Conservation (phyloP, 2,329 filamentous ascomycete genomes). For the Aspergillus quadricinctus region DNA sequence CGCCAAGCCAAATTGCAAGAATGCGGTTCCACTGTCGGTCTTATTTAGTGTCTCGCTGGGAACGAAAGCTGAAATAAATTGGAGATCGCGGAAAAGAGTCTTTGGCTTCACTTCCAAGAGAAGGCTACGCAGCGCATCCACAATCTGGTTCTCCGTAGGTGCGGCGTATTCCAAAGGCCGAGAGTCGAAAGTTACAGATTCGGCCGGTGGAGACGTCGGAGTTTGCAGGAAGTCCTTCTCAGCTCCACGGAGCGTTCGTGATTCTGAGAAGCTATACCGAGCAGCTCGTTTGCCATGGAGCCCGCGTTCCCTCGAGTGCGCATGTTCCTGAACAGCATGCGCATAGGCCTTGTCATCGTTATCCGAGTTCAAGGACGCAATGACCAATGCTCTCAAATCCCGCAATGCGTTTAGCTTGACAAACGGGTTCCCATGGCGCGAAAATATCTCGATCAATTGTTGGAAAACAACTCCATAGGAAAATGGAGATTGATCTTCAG, state of each 20-base stretch:
- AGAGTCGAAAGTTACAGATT: constrained; percentile 30
- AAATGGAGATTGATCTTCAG: constrained; percentile 49
- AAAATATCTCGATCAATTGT: constrained; percentile 77
- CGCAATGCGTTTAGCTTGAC: constrained; percentile 78
- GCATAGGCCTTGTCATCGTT: constrained; percentile 32
- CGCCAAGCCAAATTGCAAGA: constrained; percentile 84
- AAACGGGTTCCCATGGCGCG: constrained; percentile 81
- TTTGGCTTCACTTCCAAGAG: constrained; percentile 70
- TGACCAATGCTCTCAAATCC: constrained; percentile 77
- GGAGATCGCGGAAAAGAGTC: constrained; percentile 75
- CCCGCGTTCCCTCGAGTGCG: constrained; percentile 5
- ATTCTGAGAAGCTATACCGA: constrained; percentile 32
- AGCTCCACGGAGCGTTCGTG: constrained; percentile 8
- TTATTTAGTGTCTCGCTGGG: constrained; percentile 55
- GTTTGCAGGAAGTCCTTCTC: constrained; percentile 16
- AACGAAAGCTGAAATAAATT: constrained; percentile 63
- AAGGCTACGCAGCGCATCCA: constrained; percentile 62
- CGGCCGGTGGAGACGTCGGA: constrained; percentile 21
- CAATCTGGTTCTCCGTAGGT: constrained; percentile 60
- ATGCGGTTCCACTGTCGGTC: constrained; percentile 65
- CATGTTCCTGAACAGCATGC: constrained; percentile 1
- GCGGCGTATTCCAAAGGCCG: constrained; percentile 43
- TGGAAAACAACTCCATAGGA: constrained; percentile 77
- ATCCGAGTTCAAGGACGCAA: constrained; percentile 64
- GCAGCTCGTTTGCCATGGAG: constrained; percentile 13